Base-by-base conservation (phyloP, 164 flowering plant species). In the Tetracentron sinense region DNA sequence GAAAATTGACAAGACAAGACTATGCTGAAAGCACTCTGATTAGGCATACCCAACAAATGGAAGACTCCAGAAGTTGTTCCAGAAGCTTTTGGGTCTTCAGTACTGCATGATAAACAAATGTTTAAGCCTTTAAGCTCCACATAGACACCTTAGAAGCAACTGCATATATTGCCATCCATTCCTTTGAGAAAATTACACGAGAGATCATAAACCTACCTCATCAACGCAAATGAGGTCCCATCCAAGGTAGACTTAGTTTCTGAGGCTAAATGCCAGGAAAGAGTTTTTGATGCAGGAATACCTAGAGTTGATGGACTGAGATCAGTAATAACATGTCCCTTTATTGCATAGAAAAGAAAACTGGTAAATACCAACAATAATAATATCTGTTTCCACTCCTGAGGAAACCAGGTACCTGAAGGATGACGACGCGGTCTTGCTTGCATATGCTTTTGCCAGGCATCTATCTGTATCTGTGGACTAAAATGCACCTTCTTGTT, bases 221-320 rank as follows among this genome's bases (percentile, higher is more conserved):
- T 62, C 23, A 60, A 60, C 56, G 77, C 56, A 42, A 68, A 64
- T 59, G 77, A 46, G 54, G 67, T 33, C 42, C 84, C 93, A 69
- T 82, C 85, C 59, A 79, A 56, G 33, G 83, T 65, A 54, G 95
- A 70, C 67, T 81, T 86, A 4, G 88, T 81, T 72, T 88, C 95
- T 52, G 93, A 86, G 48, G 90, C 85, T 63, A 94, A 77, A 75
- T 94, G 97, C 99, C 99, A 94, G 17, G 92, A 89, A 61, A 94
- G 90, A 64, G 95, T 85, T 65, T 81, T 86, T 66, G 96, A 68
- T 60, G 92, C 79, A 27, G 86, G 82, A 47, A 77, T 69, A 74
- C 75, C 98, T 90, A 50, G 23, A 64, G 28, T 30, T n/a, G 54
- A 29, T 44, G 49, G 33, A 52, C 42, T 61, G 47, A 22, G 21